Percentiles rank a stretch among this genome's conserved stretches.
phyloP scores from a whole-genome alignment of 108 stramenopile genomes.

The Stephanodiscus triporus region DNA sequence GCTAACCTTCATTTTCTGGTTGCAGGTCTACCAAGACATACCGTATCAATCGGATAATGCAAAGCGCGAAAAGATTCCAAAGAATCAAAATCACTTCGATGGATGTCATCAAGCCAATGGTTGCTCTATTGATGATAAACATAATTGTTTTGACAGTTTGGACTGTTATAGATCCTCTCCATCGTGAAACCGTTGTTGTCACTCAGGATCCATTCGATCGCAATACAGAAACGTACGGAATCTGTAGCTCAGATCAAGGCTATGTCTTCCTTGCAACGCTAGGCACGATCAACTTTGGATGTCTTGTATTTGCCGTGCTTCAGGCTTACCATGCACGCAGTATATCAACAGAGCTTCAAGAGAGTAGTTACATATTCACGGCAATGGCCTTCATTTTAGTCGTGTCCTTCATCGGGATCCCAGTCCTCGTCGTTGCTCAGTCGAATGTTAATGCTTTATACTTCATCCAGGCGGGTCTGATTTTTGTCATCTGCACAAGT shows the following conservation, averaged over 20 bases:
- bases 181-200: constrained; percentile 1
- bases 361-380: constrained; percentile 18
- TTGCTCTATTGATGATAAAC: constrained; percentile 37
- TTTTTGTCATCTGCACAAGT: constrained; percentile 25
- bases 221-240: constrained; percentile 19
- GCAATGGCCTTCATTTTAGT: constrained; percentile 17
- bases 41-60: constrained; percentile 17
- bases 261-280: constrained; percentile 32
- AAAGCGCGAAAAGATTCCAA: constrained; percentile 26
- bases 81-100: constrained; percentile 49
- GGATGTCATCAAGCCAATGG: constrained; percentile 57
- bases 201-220: constrained; percentile 35
- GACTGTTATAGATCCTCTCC: constrained; percentile 36
- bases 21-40: constrained; percentile 30
- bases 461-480: constrained; percentile 27
- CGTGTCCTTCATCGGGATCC: constrained; percentile 24
- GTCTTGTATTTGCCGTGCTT: constrained; percentile 38
- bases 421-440: constrained; percentile 35
- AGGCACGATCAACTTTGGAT: constrained; percentile 41
- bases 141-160: constrained; percentile 46
- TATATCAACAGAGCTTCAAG: constrained; percentile 22
- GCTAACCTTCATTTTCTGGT: background rate
- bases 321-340: constrained; percentile 41
- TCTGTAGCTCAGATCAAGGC: constrained; percentile 35
- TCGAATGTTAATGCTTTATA: constrained; percentile 37